Evolutionary conservation across 1,284 basidiomycete species (phyloP), one percentile per base, ranked within the genome.

Genomic region (Porogramme epimiltina): DNA sequence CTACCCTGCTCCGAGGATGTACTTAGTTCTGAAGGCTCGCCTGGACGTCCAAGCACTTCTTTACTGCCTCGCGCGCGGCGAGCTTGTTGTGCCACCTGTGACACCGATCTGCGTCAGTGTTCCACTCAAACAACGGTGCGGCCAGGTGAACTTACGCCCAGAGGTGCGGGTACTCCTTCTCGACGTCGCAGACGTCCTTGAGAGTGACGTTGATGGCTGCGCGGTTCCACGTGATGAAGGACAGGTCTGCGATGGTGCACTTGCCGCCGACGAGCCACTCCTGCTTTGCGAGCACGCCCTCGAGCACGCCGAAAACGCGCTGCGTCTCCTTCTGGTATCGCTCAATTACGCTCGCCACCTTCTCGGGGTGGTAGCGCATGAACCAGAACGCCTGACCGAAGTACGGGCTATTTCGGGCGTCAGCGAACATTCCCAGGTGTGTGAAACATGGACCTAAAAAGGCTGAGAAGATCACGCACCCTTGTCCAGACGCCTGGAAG

Each of bases 251-350:
- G 37, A 65, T 52, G 15, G 63, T 63, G 25, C 46, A 51, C 54
- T 63, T 63, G 31, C 52, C 61, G 34, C 59, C 59, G 25, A 61
- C 52, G 43, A 62, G 60, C 48, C 50, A 62, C 26, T 48, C 55
- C n/a, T 53, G 52, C 51, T 60, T 58, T 33, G 62, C 54, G 23
- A 65, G 56, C 26, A 64, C 62, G 38, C 54, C 51, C 36, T 73
- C 66, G 28, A 66, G 58, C n/a, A 65, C 63, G 40, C 52, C 51
- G 43, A 64, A 52, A 2, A 73, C 67, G 24, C 71, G 68, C 42
- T 58, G 45, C 31, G 62, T 62, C 60, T 73, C 70, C 43, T 67
- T 64, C 37, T 61, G 52, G 60, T 70, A 72, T 2, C 70, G 62
- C 54, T 70, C 64, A 40, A 67, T 56, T 33, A 62, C 65, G 37